Percentiles rank a stretch among this genome's conserved stretches.
Evolutionary conservation across 495 filamentous ascomycete species (phyloP).

Genomic region (Trichoderma virens): DNA sequence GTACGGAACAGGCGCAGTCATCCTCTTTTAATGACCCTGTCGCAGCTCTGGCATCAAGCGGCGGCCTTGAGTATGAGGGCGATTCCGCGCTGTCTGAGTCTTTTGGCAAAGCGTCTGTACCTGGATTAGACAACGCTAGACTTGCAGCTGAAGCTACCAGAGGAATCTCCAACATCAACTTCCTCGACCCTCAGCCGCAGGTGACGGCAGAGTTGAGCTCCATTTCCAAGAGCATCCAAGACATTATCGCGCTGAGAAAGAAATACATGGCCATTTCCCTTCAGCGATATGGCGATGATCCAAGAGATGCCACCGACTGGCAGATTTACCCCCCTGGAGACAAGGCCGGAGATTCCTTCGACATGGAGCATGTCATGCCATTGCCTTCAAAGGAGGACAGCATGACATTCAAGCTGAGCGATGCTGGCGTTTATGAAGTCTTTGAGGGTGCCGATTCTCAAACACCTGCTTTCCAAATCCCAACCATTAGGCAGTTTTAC

Average conservation of each 20-base stretch:
- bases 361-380: slow-evolving; percentile 66
- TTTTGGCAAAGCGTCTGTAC: neutral
- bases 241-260: slow-evolving; percentile 72
- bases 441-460: slow-evolving; percentile 60
- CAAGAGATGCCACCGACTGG: slow-evolving; percentile 78
- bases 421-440: slow-evolving; percentile 83
- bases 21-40: neutral
- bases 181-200: slow-evolving; percentile 32
- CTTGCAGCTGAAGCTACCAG: slow-evolving; percentile 13
- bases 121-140: slow-evolving; percentile 13
- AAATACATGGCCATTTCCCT: slow-evolving; percentile 86
- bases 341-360: slow-evolving; percentile 72
- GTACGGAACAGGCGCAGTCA: neutral
- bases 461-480: slow-evolving; percentile 64
- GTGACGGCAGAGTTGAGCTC: slow-evolving; percentile 72
- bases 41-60: neutral
- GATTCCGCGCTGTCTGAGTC: neutral
- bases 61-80: neutral
- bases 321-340: slow-evolving; percentile 83
- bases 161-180: slow-evolving; percentile 13
- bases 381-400: slow-evolving; percentile 56
- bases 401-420: slow-evolving; percentile 69
- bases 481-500: slow-evolving; percentile 87
- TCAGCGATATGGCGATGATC: slow-evolving; percentile 73
- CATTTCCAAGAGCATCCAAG: slow-evolving; percentile 83